Evolutionary conservation across 2,329 filamentous ascomycete species (phyloP), one percentile per base, ranked within the genome.

Genomic region (Exophiala xenobiotica): DNA sequence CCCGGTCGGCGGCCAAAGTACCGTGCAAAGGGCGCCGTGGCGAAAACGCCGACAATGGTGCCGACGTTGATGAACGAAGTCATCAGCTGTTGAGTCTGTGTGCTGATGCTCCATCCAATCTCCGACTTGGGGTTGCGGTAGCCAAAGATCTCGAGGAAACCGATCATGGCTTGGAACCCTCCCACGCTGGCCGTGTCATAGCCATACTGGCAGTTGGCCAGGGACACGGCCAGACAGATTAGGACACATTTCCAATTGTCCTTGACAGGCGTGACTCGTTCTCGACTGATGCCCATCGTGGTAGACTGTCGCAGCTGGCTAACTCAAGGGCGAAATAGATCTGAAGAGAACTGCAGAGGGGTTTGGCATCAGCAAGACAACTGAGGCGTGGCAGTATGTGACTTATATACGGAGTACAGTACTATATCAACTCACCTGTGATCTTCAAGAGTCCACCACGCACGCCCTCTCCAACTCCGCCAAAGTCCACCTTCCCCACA

Each of bases 171-270:
- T 58, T 78, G 73, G 4, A 77, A 62, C 1, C 70, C 71, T 6
- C 70, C 71, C 0, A 79, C 67, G 8, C 70, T 69, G 2, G 71
- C 69, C 7, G 68, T 73, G 62, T 78, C 75, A 5, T 78, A 70
- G 2, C 75, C 76, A 61, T 78, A 79, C 57, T 80, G 75, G 69
- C 77, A 75, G 54, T 76, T 77, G 4, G 74, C 74, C 23, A 75
- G 67, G 4, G 75, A 70, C 9, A 78, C 71, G 11, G 70, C 65
- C 41, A 68, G 70, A 61, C 74, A 77, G 53, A 76, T 73, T 8
- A 69, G 31, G 11, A 77, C 64, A 50, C 75, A 77, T 69, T 73
- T 76, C 49, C 70, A 60, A 53, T 77, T 56, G 27, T 49, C 45
- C 24, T 42, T 31, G 22, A 53, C 33, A 14, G 20, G 50, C 24